Conservation (phyloP, 306 rosid species). For the Malus sylvestris region DNA sequence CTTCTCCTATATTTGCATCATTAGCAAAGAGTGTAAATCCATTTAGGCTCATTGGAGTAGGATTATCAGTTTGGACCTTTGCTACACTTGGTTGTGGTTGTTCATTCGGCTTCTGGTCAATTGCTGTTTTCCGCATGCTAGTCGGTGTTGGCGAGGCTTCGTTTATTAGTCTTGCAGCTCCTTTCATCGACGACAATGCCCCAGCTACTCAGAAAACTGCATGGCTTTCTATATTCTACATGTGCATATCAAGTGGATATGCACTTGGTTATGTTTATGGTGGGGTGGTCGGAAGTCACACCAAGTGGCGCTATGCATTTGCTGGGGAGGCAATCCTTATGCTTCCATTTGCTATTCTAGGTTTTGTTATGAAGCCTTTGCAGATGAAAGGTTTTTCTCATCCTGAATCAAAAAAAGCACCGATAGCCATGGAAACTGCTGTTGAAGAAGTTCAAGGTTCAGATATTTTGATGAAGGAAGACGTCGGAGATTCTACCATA, state of each 20-base stretch:
- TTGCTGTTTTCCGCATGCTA: slow-evolving; percentile 64
- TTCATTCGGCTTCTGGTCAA: slow-evolving; percentile 76
- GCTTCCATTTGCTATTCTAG: slow-evolving; percentile 76
- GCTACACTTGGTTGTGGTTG: slow-evolving; percentile 57
- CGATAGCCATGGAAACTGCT: slow-evolving; percentile 21
- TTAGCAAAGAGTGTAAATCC: slow-evolving; percentile 78
- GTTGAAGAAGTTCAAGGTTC: slow-evolving; percentile 45
- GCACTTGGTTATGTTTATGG: slow-evolving; percentile 82
- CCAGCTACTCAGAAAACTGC: slow-evolving; percentile 72
- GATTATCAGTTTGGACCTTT: slow-evolving; percentile 74
- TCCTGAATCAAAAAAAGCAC: slow-evolving; percentile 27
- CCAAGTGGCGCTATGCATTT: slow-evolving; percentile 71
- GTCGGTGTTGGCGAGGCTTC: slow-evolving; percentile 96
- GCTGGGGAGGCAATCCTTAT: slow-evolving; percentile 66
- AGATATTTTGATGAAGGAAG: slow-evolving; percentile 22
- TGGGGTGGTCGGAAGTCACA: slow-evolving; percentile 58
- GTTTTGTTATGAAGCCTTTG: slow-evolving; percentile 67
- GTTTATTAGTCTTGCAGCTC: slow-evolving; percentile 89
- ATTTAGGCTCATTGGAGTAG: slow-evolving; percentile 81
- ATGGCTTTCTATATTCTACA: slow-evolving; percentile 72
- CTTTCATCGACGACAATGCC: slow-evolving; percentile 87
- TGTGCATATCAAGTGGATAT: slow-evolving; percentile 81
- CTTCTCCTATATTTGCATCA: slow-evolving; percentile 88
- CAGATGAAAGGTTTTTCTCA: slow-evolving; percentile 62
- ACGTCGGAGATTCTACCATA: slow-evolving; percentile 25